Base-by-base conservation (phyloP, 1,139 yeast genomes). In the Taiozyma onychis region DNA sequence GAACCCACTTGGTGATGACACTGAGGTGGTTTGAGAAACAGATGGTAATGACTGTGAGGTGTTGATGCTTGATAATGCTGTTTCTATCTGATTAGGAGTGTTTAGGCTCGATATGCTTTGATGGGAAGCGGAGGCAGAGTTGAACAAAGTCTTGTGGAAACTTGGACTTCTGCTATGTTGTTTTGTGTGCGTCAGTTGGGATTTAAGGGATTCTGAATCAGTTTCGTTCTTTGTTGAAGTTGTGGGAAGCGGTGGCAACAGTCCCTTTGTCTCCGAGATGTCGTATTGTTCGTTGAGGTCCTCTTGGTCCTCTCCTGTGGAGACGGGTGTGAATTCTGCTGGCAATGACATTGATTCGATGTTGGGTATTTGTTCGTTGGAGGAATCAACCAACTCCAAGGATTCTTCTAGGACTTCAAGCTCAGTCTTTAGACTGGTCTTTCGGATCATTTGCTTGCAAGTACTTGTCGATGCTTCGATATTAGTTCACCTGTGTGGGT, bases 201-300 rank as follows among this genome's bases (percentile, higher is more conserved):
- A 55, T 10, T 54, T 28, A n/a, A 55, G 27, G 1, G 51, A 52
- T 41, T 51, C 44, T 5, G 46, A 48, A n/a, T 53, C 58, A 11
- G 52, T 54, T 22, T 43, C 44, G 2, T 46, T 8, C 45, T 42
- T 37, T 27, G 45, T 37, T 2, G 48, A 30, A 24, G 26, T 24
- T 13, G 54, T 49, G 11, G 58, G 58, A 22, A 55, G 43, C 8
- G 58, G 58, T 2, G 58, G 58, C 7, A 55, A 37, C 16, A 55
- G 30, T 2, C 52, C 55, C 41, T 51, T 45, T 5, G 46, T 51
- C 18, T 53, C 58, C 6, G 55, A 55, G 6, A 46, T 32, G 3
- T 47, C 51, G 11, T 34, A 44, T 5, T 44, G 35, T 13, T 43
- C 46, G 2, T 24, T 43, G 1, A 30, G 34, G 9, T 45, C 47